These are phyloP conservation scores for Blastomyces percursus DNA, from an alignment of 2,329 filamentous ascomycete genomes.

Conservation along the genomic window DNA sequence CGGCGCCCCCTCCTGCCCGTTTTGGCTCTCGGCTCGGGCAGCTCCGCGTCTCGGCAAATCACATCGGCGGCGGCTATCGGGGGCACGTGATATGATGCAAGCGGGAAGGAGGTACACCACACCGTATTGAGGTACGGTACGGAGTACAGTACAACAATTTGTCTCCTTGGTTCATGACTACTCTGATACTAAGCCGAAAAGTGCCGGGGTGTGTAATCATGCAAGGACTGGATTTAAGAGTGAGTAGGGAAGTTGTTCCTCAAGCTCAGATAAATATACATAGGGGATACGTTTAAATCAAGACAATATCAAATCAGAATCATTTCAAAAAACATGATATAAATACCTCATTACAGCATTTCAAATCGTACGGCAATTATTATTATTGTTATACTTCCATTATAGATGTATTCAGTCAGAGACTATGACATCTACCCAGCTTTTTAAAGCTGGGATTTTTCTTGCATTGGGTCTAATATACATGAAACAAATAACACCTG, in stretches of 20 bases:
- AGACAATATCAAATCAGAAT: background rate
- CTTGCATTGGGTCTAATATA: no score
- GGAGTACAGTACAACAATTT: no score
- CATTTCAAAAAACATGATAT: background rate
- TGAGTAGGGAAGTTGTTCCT: background rate
- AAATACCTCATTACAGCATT: background rate
- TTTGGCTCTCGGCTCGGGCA: background rate
- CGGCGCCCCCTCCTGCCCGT: background rate
- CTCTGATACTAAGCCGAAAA: background rate
- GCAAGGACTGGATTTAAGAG: background rate
- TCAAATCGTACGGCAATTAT: background rate
- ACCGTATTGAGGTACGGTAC: no score
- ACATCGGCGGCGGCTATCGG: background rate
- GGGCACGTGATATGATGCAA: background rate
- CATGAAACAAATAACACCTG: no score
- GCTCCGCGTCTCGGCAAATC: background rate
- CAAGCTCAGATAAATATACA: background rate
- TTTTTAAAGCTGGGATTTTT: no score
- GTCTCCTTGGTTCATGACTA: no score
- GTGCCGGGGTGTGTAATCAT: background rate
- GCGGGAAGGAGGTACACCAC: no score
- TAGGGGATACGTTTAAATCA: background rate
- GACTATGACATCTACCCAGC: no score
- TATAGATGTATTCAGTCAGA: no score
- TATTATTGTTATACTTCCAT: background rate